Percentiles rank a stretch among this genome's conserved stretches.
Conservation (phyloP, 2,329 filamentous ascomycete genomes). For the Pseudocercospora fijiensis region DNA sequence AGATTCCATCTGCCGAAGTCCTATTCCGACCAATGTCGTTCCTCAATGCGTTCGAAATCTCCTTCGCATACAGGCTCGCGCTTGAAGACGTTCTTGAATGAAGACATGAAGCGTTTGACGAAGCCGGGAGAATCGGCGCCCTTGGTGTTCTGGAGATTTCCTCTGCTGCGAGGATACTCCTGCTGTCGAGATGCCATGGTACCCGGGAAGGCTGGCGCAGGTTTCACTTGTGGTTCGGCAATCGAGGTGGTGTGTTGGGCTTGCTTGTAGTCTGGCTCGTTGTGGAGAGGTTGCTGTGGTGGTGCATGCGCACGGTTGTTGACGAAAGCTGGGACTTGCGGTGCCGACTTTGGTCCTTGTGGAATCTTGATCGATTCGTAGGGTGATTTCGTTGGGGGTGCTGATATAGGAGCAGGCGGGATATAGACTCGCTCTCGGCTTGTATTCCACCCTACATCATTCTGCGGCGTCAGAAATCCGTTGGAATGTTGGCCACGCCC, state of each 20-base stretch:
- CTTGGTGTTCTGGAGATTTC: neutral
- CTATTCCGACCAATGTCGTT: constrained; percentile 36
- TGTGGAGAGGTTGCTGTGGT: neutral
- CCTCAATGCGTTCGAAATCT: constrained; percentile 30
- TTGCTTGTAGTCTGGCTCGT: neutral
- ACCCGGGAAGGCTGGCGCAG: neutral
- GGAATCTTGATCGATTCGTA: constrained; percentile 21
- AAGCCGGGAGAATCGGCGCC: constrained; percentile 8
- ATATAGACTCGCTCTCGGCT: neutral
- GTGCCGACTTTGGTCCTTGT: constrained; percentile 11
- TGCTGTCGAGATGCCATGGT: neutral
- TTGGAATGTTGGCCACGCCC: neutral
- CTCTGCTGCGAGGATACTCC: neutral
- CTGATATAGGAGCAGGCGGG: neutral
- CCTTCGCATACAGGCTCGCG: constrained; percentile 29
- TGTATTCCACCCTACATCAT: neutral
- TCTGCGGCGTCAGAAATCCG: neutral
- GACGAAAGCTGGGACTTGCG: constrained; percentile 11
- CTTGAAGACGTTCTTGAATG: constrained; percentile 33
- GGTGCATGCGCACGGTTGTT: neutral
- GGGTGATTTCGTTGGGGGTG: constrained; percentile 11
- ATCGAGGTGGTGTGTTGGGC: neutral
- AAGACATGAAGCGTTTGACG: constrained; percentile 27
- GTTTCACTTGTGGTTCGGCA: neutral
- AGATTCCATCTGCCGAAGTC: neutral